Conservation (phyloP, 345 rosid species). For the Excoecaria agallocha region DNA sequence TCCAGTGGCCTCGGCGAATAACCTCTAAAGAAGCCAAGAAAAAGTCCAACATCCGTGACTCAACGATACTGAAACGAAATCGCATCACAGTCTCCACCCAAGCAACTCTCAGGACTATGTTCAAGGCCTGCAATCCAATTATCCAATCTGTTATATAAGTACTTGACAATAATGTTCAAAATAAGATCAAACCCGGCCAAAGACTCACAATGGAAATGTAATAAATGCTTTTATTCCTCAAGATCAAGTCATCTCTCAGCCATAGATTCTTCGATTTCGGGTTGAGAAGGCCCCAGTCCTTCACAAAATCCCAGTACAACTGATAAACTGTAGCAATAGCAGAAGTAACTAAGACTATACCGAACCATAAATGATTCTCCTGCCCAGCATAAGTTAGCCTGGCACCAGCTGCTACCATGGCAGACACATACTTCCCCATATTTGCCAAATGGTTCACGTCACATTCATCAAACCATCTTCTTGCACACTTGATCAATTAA, state of each 20-base stretch:
- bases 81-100: conserved; percentile 76
- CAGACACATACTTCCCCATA: conserved; percentile 97
- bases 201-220: conserved; percentile 75
- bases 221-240: conserved; percentile 66
- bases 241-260: conserved; percentile 81
- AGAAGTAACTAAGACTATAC: conserved; percentile 61
- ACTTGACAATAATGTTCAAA: neutral
- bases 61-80: conserved; percentile 45
- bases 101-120: conserved; percentile 68
- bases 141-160: conserved; percentile 11
- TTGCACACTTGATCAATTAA: conserved; percentile 74
- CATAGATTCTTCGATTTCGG: conserved; percentile 68
- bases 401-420: conserved; percentile 93
- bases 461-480: conserved; percentile 84
- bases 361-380: conserved; percentile 47
- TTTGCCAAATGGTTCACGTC: conserved; percentile 69
- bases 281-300: conserved; percentile 87
- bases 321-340: conserved; percentile 72
- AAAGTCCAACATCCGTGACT: conserved; percentile 70
- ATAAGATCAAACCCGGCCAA: neutral
- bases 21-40: conserved; percentile 87
- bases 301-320: conserved; percentile 90
- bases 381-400: conserved; percentile 69
- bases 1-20: conserved; percentile 94
- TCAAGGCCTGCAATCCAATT: conserved; percentile 56